Evolutionary conservation across 192 early-diverging fungal genomes (phyloP), one percentile per base, ranked within the genome.

Genomic region (Coemansia guatemalensis): DNA sequence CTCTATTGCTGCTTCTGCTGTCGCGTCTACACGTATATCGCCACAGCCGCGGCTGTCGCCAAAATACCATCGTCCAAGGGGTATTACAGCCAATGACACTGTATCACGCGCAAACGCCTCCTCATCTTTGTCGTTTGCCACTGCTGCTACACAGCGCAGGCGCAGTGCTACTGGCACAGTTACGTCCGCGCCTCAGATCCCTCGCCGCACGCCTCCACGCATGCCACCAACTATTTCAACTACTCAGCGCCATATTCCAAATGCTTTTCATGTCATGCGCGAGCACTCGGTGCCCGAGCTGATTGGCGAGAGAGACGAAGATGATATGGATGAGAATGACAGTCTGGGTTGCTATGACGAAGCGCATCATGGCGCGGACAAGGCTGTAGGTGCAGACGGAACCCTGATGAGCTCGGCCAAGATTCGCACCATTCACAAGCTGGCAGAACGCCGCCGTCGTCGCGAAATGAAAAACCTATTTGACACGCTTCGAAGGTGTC

Each of bases 381-480:
- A 71, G 12, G 52, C 52, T 18, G 56, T 41, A 18, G 54, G 56
- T 54, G 49, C 60, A 0, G 68, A 56, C 21, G 68, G 61, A n/a
- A 44, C 53, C 7, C 47, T 64, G 33, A 74, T 81, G 78, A 69
- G 65, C 26, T 75, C 87, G 7, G 90, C 91, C 25, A 90, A 95
- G 65, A 75, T 95, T 29, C 80, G 92, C 39, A 85, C 93, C n/a
- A 87, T 85, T 56, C 93, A 95, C 73, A 95, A 95, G 65, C 69
- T 95, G 39, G 93, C 93, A 11, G 93, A 95, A 59, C 77, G 93
- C 52, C 92, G 92, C 57, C 84, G 93, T 18, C 86, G 93, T 39
- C 92, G 87, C 64, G 93, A 95, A 63, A 94, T 95, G 90, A 95
- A 95, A 65, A 89, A 91, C 41, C 78, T 95, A 24, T 95, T 95